Percentiles rank a stretch among this genome's conserved stretches.
These are phyloP conservation scores for Ploettnerulaceae sp. DNA, from an alignment of 2,329 filamentous ascomycete genomes.

Conservation along the genomic window DNA sequence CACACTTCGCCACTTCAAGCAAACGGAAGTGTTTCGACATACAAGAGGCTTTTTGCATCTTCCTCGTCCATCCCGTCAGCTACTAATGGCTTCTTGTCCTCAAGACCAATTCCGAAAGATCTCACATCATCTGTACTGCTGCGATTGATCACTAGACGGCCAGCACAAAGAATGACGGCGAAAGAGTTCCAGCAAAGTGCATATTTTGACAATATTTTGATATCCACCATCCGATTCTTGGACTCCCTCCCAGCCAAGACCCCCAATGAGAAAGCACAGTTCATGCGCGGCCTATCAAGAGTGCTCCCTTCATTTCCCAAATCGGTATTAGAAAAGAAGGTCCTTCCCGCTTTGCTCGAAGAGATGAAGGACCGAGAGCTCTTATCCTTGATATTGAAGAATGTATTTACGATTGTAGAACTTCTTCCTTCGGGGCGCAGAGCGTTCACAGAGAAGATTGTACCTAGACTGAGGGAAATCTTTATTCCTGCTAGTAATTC, in stretches of 20 bases:
- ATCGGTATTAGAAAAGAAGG: slow-evolving; percentile 90
- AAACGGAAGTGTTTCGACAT: slow-evolving; percentile 74
- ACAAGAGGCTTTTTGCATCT: slow-evolving; percentile 77
- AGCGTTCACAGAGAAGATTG: slow-evolving; percentile 77
- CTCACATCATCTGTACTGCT: slow-evolving; percentile 73
- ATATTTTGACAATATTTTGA: slow-evolving; percentile 95
- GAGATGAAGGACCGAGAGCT: slow-evolving; percentile 91
- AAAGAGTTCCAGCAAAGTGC: slow-evolving; percentile 90
- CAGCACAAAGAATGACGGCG: slow-evolving; percentile 81
- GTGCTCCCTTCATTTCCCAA: slow-evolving; percentile 90
- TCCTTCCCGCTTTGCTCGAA: slow-evolving; percentile 82
- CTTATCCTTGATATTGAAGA: slow-evolving; percentile 78
- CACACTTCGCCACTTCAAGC: slow-evolving; percentile 82
- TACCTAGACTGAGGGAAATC: slow-evolving; percentile 78
- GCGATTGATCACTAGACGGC: slow-evolving; percentile 77
- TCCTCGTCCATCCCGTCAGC: slow-evolving; percentile 73
- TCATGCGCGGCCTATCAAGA: slow-evolving; percentile 81
- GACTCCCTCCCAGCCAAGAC: slow-evolving; percentile 91
- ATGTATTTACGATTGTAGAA: slow-evolving; percentile 84
- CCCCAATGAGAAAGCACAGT: slow-evolving; percentile 81
- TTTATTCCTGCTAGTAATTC: slow-evolving; percentile 62
- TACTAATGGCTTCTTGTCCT: slow-evolving; percentile 79
- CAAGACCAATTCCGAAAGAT: slow-evolving; percentile 73
- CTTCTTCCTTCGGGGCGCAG: slow-evolving; percentile 72
- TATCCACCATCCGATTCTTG: slow-evolving; percentile 93